These are phyloP conservation scores for Besnoitia besnoiti DNA, from an alignment of 169 alveolate species.

Conservation along the genomic window DNA sequence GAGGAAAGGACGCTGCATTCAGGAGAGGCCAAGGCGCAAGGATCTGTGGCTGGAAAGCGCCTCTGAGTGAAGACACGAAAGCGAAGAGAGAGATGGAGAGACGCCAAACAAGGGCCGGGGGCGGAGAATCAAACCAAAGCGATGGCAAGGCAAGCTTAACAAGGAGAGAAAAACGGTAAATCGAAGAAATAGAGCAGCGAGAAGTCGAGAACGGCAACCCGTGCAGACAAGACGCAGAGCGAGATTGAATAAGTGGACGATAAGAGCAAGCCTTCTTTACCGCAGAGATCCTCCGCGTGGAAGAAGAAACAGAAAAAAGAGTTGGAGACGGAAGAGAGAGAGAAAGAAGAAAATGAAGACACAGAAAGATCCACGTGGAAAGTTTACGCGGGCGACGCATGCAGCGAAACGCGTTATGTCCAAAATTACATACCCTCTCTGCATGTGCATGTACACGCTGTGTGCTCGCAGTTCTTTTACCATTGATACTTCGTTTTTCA, in stretches of 20 bases:
- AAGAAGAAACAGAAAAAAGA: not conserved
- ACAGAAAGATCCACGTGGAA: not conserved
- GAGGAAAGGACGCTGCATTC: too few species aligned
- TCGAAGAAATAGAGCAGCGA: not conserved
- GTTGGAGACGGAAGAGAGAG: not conserved
- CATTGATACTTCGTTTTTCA: too few species aligned
- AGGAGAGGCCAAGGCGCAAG: not conserved
- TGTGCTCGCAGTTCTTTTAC: too few species aligned
- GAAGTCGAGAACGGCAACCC: too few species aligned
- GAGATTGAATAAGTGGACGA: not conserved
- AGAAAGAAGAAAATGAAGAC: not conserved
- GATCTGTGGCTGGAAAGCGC: not conserved
- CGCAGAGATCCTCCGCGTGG: not conserved
- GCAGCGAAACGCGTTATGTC: too few species aligned
- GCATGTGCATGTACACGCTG: too few species aligned
- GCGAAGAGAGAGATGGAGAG: not conserved
- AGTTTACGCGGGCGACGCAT: too few species aligned
- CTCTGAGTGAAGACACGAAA: not conserved
- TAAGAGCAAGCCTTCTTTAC: not conserved
- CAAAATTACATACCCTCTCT: too few species aligned
- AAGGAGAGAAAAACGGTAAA: not conserved
- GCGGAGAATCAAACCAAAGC: not conserved
- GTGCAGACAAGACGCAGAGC: not conserved
- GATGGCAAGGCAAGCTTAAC: not conserved
- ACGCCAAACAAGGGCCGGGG: not conserved